Evolutionary conservation across 306 rosid genomes (phyloP), one percentile per base, ranked within the genome.

Genomic region (Rosa chinensis): DNA sequence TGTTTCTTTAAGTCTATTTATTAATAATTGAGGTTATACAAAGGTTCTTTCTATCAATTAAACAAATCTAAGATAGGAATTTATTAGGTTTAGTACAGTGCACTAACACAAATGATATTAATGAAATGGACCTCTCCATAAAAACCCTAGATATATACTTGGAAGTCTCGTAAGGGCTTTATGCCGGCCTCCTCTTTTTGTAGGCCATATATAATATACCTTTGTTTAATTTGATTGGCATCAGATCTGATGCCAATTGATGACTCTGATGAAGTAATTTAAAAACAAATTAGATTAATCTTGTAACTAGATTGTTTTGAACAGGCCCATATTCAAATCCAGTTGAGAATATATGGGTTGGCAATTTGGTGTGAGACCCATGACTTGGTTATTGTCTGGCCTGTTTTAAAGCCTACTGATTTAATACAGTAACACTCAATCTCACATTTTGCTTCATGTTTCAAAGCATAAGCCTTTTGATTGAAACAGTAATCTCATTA

Each of bases 121-220:
- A 78, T 55, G 25, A 66, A 77, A 72, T 45, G 76, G 43, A n/a
- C 25, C 25, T 25, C 25, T 35, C 70, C 47, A 25, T 18, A 48
- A 52, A 75, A 59, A 49, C 48, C 55, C 66, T 17, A 55, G 43
- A 73, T 8, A 25, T 25, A 25, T 25, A 47, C 79, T 72, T 73
- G 76, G 78, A 72, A 66, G 74, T 71, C 50, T 47, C 64, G 55
- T 48, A 28, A 66, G 81, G 44, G 47, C 37, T 11, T 23, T 49
- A 25, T 13, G 42, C 67, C 53, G 11, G 17, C 18, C 5, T 18
- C 50, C 49, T 67, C 67, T 67, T 62, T 78, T 47, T 68, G n/a
- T 44, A 53, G 75, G 75, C 78, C 78, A 53, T 53, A 58, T 32
- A 58, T 66, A 64, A 21, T 40, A 58, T 66, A 64, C 68, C 8